Evolutionary conservation across 305 asterid genomes (phyloP).

Genomic region (Fraxinus greggii): DNA sequence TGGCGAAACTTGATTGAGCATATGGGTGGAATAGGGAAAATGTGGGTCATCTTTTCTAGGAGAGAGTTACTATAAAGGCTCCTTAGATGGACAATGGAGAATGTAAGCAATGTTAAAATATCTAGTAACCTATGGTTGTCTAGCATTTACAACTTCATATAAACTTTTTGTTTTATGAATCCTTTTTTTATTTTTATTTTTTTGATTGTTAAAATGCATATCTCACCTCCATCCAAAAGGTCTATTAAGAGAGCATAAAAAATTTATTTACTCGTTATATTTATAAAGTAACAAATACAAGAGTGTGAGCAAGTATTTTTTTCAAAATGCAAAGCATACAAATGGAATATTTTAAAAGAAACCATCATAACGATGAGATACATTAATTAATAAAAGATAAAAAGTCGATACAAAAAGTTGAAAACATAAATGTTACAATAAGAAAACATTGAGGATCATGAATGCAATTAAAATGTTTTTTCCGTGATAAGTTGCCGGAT

Average conservation of each 20-base stretch:
- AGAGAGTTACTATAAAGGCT: not conserved
- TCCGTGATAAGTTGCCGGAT: not conserved
- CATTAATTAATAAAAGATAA: not conserved
- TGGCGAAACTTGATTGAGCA: no score
- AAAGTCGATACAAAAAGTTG: no score
- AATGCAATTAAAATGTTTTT: not conserved
- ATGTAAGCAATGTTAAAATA: not conserved
- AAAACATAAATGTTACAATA: not conserved
- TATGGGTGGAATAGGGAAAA: not conserved
- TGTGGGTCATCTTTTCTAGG: not conserved
- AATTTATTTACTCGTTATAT: no score
- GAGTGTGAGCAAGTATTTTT: not conserved
- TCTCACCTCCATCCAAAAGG: not conserved
- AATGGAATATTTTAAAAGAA: not conserved
- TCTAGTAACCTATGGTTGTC: not conserved
- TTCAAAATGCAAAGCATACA: not conserved
- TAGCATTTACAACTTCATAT: not conserved
- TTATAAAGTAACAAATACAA: no score
- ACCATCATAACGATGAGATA: not conserved
- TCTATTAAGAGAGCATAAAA: no score
- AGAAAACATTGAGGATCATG: not conserved
- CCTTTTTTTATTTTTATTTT: no score
- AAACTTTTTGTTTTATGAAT: no score
- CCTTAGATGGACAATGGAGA: not conserved
- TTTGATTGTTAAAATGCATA: not conserved